A percentile compares a stretch with the other conserved stretches of the same genome.
phyloP scores from a whole-genome alignment of 2,329 filamentous ascomycete species.

The Lomentospora prolificans region DNA sequence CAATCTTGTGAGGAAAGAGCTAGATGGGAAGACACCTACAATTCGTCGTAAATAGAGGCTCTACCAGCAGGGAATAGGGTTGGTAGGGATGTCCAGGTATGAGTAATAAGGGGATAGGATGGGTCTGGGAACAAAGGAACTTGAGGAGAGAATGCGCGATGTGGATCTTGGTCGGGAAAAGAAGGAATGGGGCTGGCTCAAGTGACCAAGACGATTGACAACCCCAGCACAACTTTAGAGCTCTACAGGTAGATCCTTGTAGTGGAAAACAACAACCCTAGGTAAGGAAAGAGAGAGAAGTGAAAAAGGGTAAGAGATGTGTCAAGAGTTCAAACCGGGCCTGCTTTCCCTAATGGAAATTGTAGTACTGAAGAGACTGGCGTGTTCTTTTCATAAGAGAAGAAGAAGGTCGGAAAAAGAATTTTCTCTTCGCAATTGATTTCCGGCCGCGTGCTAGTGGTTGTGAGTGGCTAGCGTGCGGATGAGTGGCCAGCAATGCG shows the following conservation, averaged over 20 bases:
- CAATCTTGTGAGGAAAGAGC: neutral
- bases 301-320: neutral
- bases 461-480: neutral
- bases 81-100: neutral
- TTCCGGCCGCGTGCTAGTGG: too few species aligned
- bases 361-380: neutral
- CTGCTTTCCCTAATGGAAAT: neutral
- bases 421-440: too few species aligned
- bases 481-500: neutral
- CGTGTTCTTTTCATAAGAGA: too few species aligned
- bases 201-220: neutral
- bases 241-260: too few species aligned
- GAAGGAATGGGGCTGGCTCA: neutral
- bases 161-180: slow-evolving; percentile 5
- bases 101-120: slow-evolving; percentile 3
- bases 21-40: neutral
- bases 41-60: neutral
- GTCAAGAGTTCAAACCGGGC: too few species aligned
- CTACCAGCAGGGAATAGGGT: neutral
- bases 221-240: too few species aligned
- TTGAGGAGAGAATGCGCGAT: neutral
- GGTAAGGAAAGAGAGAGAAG: neutral
- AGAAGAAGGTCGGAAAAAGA: too few species aligned
- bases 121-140: slow-evolving; percentile 1
- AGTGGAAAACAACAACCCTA: neutral